Conservation (phyloP, 2,329 filamentous ascomycete species). For the Pyricularia pennisetigena region DNA sequence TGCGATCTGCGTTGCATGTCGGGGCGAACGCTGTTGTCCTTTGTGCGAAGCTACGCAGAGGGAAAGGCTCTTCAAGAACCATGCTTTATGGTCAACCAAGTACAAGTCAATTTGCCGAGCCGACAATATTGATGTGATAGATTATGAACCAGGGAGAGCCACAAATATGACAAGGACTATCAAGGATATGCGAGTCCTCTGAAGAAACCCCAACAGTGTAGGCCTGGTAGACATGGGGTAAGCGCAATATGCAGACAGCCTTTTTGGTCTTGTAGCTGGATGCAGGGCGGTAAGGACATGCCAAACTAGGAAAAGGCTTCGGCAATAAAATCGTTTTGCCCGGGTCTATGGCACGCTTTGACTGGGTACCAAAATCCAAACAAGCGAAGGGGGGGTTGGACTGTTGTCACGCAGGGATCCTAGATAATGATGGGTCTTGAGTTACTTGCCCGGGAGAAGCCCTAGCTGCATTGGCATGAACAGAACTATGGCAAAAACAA, state of each 20-base stretch:
- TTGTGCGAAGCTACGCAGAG: background rate
- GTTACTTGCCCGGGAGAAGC: background rate
- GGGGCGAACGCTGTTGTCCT: background rate
- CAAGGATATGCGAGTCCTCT: background rate
- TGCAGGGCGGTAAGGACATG: background rate
- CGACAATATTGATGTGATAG: background rate
- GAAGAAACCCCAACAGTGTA: background rate
- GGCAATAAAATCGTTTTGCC: background rate
- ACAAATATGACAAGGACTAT: background rate
- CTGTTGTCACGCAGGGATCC: background rate
- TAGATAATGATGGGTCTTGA: background rate
- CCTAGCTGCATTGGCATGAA: background rate
- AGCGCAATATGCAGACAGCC: background rate
- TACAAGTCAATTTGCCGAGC: background rate
- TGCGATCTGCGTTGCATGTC: background rate
- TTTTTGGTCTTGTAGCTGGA: background rate
- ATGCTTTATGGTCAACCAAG: background rate
- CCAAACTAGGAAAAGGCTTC: background rate
- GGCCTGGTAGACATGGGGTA: background rate
- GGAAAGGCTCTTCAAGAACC: background rate
- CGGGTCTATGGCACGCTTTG: background rate
- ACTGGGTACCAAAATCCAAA: background rate
- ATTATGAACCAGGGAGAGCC: background rate
- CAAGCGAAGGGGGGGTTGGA: background rate
- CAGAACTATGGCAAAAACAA: background rate